These are phyloP conservation scores for Colletotrichum sp. DNA, from an alignment of 2,329 filamentous ascomycete genomes.

Conservation along the genomic window DNA sequence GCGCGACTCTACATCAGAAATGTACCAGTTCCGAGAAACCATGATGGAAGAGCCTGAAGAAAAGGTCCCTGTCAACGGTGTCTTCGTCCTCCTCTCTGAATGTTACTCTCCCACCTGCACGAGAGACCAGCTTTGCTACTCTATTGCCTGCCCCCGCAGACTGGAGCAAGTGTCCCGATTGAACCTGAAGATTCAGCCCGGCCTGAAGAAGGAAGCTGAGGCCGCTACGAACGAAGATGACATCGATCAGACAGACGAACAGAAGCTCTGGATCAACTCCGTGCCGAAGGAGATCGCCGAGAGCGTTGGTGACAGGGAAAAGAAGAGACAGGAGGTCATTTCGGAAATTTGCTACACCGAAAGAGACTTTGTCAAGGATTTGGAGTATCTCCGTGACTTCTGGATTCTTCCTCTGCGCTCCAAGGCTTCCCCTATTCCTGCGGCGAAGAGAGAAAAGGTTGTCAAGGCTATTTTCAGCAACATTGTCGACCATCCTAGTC, in stretches of 20 bases:
- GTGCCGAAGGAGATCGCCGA: constrained; percentile 95
- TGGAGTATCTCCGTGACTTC: constrained; percentile 97
- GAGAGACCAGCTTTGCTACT: constrained; percentile 93
- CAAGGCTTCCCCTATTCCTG: constrained; percentile 84
- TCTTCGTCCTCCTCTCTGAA: constrained; percentile 94
- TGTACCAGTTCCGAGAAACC: constrained; percentile 96
- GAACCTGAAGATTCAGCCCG: constrained; percentile 91
- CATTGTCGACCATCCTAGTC: constrained; percentile 80
- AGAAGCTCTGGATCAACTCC: constrained; percentile 99
- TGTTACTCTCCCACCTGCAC: constrained; percentile 99
- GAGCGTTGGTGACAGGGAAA: constrained; percentile 86
- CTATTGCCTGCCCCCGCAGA: constrained; percentile 92
- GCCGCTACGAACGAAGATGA: constrained; percentile 77
- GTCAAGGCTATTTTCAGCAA: constrained; percentile 96
- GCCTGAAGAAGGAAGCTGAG: constrained; percentile 71
- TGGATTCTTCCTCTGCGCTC: constrained; percentile 94
- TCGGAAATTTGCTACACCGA: constrained; percentile 99
- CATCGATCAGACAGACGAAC: constrained; percentile 84
- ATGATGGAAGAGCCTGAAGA: constrained; percentile 84
- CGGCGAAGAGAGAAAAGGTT: constrained; percentile 85
- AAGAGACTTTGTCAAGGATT: constrained; percentile 97
- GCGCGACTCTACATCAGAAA: constrained; percentile 90
- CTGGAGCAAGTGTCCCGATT: constrained; percentile 93
- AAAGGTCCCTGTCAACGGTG: constrained; percentile 81
- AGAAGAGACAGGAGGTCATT: constrained; percentile 98